These are phyloP conservation scores for Danielia reshetovae DNA, from an alignment of 805 yeast genomes.

Conservation along the genomic window DNA sequence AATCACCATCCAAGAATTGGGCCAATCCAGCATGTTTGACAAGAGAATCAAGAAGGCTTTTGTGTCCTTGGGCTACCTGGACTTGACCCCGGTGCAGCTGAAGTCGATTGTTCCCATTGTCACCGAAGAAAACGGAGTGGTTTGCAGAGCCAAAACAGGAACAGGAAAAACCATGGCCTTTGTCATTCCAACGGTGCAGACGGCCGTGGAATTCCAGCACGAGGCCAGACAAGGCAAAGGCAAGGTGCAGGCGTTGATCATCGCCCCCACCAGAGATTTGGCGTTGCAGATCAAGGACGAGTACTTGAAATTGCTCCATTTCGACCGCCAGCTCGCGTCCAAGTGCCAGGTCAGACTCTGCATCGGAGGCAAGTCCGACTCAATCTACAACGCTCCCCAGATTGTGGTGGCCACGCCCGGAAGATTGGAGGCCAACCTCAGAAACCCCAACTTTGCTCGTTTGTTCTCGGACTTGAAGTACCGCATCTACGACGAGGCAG, in stretches of 20 bases:
- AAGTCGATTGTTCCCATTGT: slow-evolving; percentile 57
- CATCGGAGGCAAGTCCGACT: slow-evolving; percentile 57
- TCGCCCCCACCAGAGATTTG: slow-evolving; percentile 89
- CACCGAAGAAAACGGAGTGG: slow-evolving; percentile 58
- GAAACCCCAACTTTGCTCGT: slow-evolving; percentile 40
- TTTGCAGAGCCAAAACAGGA: slow-evolving; percentile 91
- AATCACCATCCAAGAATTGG: slow-evolving; percentile 12
- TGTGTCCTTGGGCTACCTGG: slow-evolving; percentile 35
- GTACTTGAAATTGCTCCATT: slow-evolving; percentile 41
- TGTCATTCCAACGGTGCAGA: slow-evolving; percentile 73
- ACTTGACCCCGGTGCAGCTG: slow-evolving; percentile 68
- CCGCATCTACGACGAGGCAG: slow-evolving; percentile 88
- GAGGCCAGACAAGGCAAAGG: slow-evolving; percentile 27
- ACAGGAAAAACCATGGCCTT: slow-evolving; percentile 93
- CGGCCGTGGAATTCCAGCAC: slow-evolving; percentile 13
- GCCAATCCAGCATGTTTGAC: slow-evolving; percentile 8
- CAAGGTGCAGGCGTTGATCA: slow-evolving; percentile 48
- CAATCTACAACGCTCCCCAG: slow-evolving; percentile 38
- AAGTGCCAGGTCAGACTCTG: slow-evolving; percentile 31
- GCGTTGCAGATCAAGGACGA: slow-evolving; percentile 79
- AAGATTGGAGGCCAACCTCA: slow-evolving; percentile 62
- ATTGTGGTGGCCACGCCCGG: slow-evolving; percentile 90
- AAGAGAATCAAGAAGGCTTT: slow-evolving; percentile 10
- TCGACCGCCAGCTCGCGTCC: slow-evolving; percentile 15
- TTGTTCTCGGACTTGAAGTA: slow-evolving; percentile 54